Evolutionary conservation across 2,329 filamentous ascomycete species (phyloP).

Genomic region (Trichophyton simii): DNA sequence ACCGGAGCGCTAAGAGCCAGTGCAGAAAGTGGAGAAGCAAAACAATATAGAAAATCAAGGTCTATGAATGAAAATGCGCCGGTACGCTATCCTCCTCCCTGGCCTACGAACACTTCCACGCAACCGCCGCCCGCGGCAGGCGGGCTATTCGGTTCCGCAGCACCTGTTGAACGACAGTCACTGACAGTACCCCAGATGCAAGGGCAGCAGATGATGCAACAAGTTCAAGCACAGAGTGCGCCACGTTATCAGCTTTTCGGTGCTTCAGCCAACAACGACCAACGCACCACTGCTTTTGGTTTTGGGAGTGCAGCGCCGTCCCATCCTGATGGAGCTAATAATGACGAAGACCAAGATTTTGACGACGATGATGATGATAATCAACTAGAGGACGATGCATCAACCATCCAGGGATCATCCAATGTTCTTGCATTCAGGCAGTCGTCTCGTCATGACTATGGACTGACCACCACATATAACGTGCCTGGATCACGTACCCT

Average conservation of each 20-base stretch:
- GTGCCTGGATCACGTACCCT: conserved; percentile 29
- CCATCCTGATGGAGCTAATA: background rate
- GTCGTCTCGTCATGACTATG: conserved; percentile 28
- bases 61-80: background rate
- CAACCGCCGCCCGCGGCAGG: too few species aligned
- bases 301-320: background rate
- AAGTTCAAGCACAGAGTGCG: too few species aligned
- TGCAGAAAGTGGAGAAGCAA: background rate
- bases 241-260: too few species aligned
- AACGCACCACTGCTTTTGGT: too few species aligned
- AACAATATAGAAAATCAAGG: background rate
- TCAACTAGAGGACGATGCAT: conserved; percentile 13
- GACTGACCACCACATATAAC: conserved; percentile 32
- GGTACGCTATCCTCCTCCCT: background rate
- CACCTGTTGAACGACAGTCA: too few species aligned
- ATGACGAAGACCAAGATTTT: background rate
- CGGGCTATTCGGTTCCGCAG: too few species aligned
- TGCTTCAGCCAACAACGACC: too few species aligned
- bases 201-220: too few species aligned
- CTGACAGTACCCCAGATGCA: too few species aligned
- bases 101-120: too few species aligned
- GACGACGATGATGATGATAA: conserved; percentile 4
- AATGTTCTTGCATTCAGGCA: conserved; percentile 23
- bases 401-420: conserved; percentile 11
- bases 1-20: conserved; percentile 10